Conservation (phyloP, 2,329 filamentous ascomycete genomes). For the Exophiala sp. region DNA sequence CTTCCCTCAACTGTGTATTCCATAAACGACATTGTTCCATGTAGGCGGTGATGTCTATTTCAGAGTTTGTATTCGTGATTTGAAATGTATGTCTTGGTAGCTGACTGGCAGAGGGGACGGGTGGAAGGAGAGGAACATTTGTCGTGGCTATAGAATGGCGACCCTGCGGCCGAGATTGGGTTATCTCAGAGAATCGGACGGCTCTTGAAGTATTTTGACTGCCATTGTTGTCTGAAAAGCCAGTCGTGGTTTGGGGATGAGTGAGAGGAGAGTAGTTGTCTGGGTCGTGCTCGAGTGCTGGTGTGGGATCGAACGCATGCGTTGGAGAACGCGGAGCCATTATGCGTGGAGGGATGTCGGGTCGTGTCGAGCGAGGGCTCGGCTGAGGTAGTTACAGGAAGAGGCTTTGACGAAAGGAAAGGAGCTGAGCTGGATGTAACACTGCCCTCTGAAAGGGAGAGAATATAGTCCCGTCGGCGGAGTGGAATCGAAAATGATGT, state of each 20-base stretch:
- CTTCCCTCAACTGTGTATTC: slow-evolving; percentile 38
- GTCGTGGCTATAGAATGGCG: slow-evolving; percentile 38
- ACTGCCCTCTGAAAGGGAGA: neutral
- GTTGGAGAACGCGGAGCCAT: slow-evolving; percentile 27
- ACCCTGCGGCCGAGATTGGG: slow-evolving; percentile 33
- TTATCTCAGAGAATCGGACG: slow-evolving; percentile 38
- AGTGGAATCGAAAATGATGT: slow-evolving; percentile 9
- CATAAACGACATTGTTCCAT: slow-evolving; percentile 40
- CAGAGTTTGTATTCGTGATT: slow-evolving; percentile 21
- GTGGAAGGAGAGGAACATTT: slow-evolving; percentile 32
- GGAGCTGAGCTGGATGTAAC: neutral
- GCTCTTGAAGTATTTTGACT: slow-evolving; percentile 35
- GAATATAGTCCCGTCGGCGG: neutral
- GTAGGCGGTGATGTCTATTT: slow-evolving; percentile 34
- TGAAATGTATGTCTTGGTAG: slow-evolving; percentile 25
- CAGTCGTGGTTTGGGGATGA: slow-evolving; percentile 1
- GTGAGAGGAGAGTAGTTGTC: slow-evolving; percentile 26
- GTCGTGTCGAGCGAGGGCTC: neutral
- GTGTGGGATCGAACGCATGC: slow-evolving; percentile 26
- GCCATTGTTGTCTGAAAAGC: slow-evolving; percentile 24
- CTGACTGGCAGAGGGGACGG: slow-evolving; percentile 28
- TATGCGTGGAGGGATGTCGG: neutral
- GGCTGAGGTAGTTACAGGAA: neutral
- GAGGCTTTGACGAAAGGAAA: neutral
- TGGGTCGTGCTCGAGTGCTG: slow-evolving; percentile 24